These are phyloP conservation scores for Bipolaris oryzae DNA, from an alignment of 2,329 filamentous ascomycete species.

Conservation along the genomic window DNA sequence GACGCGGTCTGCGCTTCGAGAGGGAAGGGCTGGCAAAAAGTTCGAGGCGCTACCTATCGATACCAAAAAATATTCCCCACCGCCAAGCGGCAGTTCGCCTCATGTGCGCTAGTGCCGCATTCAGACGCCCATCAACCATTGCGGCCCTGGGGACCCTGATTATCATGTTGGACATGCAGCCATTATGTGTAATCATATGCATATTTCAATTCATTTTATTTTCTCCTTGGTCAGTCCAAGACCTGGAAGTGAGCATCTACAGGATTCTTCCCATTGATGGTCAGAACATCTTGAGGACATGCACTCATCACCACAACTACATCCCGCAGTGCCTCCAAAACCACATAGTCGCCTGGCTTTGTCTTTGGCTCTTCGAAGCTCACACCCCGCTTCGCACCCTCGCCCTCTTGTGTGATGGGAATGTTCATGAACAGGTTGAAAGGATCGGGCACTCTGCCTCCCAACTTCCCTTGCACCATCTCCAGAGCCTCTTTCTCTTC, in stretches of 20 bases:
- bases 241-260: constrained; percentile 53
- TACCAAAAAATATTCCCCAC: constrained; percentile 19
- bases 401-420: constrained; percentile 49
- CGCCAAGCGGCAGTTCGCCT: constrained; percentile 21
- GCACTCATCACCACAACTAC: constrained; percentile 56
- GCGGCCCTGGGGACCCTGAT: background rate
- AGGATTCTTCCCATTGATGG: constrained; percentile 52
- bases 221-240: constrained; percentile 13
- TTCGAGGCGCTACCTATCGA: constrained; percentile 18
- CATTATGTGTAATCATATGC: too few species aligned
- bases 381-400: constrained; percentile 39
- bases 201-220: background rate
- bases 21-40: constrained; percentile 21
- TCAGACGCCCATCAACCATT: background rate
- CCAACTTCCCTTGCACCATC: constrained; percentile 29
- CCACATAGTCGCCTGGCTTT: constrained; percentile 52
- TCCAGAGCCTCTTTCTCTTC: constrained; percentile 30
- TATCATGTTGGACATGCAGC: too few species aligned
- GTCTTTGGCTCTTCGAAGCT: constrained; percentile 50
- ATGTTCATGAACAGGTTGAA: constrained; percentile 55
- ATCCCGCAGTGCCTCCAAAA: constrained; percentile 53
- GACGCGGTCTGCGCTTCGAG: constrained; percentile 23
- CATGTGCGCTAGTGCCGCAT: constrained; percentile 11
- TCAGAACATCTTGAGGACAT: constrained; percentile 54
- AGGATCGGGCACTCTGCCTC: constrained; percentile 41